Conservation (phyloP, 768 basidiomycete species). For the Cubamyces lactineus region DNA sequence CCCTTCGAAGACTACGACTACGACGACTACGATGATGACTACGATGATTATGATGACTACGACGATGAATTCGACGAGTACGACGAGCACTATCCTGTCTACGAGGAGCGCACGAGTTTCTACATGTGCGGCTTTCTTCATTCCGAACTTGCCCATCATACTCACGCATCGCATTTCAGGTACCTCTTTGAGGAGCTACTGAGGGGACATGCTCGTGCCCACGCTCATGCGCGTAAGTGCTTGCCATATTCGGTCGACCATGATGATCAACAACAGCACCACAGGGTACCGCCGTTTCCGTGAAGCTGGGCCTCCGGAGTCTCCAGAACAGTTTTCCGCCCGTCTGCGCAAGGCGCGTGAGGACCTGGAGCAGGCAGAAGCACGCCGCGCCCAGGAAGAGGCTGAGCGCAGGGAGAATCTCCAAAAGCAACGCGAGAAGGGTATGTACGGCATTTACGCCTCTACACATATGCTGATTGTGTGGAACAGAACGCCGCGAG, state of each 20-base stretch:
- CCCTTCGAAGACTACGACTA: constrained; percentile 35
- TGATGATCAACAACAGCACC: background rate
- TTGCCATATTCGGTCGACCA: background rate
- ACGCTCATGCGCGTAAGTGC: constrained; percentile 18
- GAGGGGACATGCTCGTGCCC: constrained; percentile 39
- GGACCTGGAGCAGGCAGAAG: constrained; percentile 57
- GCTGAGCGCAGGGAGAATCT: constrained; percentile 49
- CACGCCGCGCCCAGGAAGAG: constrained; percentile 54
- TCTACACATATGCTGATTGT: background rate
- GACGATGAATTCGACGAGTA: constrained; percentile 25
- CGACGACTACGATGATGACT: constrained; percentile 45
- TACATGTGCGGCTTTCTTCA: constrained; percentile 45
- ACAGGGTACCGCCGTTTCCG: constrained; percentile 26
- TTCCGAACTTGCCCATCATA: background rate
- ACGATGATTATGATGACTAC: constrained; percentile 41
- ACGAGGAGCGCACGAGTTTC: constrained; percentile 42
- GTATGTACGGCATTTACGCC: constrained; percentile 40
- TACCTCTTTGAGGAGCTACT: constrained; percentile 52
- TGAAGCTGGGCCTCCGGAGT: constrained; percentile 42
- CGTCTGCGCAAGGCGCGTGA: constrained; percentile 54
- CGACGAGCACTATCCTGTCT: constrained; percentile 36
- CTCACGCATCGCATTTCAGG: constrained; percentile 34
- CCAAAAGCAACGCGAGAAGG: constrained; percentile 53
- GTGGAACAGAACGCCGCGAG: constrained; percentile 49
- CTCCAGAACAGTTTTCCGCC: constrained; percentile 53